phyloP scores from a whole-genome alignment of 371 early-diverging fungal genomes.

The Entomophthora muscae region DNA sequence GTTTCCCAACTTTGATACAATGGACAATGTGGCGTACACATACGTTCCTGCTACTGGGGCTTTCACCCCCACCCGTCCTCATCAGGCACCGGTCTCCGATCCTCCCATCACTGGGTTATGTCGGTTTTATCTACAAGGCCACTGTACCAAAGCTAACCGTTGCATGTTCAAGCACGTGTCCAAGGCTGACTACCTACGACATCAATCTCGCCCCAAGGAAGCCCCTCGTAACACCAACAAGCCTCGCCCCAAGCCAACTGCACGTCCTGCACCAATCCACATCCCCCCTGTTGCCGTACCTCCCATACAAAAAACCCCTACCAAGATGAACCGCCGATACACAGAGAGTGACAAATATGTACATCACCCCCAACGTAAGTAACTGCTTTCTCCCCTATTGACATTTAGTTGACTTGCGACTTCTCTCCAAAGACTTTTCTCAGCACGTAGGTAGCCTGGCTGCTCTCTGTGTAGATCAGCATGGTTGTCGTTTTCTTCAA shows the following conservation, averaged over 20 bases:
- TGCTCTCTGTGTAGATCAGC: slow-evolving; percentile 68
- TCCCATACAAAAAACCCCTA: background rate
- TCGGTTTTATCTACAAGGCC: slow-evolving; percentile 33
- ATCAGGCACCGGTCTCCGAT: background rate
- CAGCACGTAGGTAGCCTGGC: background rate
- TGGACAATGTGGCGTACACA: background rate
- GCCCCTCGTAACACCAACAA: background rate
- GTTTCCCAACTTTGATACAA: background rate
- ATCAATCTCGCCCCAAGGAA: background rate
- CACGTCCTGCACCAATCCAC: background rate
- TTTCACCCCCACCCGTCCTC: background rate
- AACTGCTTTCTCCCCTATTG: background rate
- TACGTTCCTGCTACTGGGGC: background rate
- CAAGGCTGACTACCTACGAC: background rate
- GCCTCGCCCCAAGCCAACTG: background rate
- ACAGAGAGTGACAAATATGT: background rate
- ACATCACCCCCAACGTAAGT: background rate
- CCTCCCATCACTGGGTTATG: slow-evolving; percentile 17
- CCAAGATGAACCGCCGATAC: background rate
- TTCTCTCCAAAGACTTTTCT: background rate
- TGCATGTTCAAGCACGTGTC: slow-evolving; percentile 18
- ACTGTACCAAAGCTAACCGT: slow-evolving; percentile 32
- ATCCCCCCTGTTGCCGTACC: background rate
- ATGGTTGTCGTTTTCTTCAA: slow-evolving; percentile 79
- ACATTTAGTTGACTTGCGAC: background rate